Evolutionary conservation across 2,329 filamentous ascomycete genomes (phyloP).

Genomic region (Volutella citrinella): DNA sequence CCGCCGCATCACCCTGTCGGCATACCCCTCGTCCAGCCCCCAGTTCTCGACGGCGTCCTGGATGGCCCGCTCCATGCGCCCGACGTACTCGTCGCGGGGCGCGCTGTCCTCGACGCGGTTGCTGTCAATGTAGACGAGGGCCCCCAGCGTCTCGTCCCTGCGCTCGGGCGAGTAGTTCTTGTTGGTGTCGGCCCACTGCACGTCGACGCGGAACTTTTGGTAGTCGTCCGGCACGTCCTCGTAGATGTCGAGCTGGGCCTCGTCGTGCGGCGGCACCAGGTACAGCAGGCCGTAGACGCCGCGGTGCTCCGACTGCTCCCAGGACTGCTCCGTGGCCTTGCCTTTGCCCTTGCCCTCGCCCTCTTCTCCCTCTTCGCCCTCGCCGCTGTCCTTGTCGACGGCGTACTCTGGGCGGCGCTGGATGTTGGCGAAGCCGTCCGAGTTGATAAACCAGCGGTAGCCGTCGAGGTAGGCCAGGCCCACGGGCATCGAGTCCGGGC

Average conservation of each 20-base stretch:
- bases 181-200: constrained; percentile 17
- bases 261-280: constrained; percentile 46
- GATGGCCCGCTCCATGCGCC: constrained; percentile 62
- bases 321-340: constrained; percentile 1
- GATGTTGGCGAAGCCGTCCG: constrained; percentile 68
- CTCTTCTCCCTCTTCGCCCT: constrained; percentile 2
- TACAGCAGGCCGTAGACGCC: constrained; percentile 60
- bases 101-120: constrained; percentile 33
- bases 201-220: constrained; percentile 44
- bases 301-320: no score
- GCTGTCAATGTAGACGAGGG: constrained; percentile 61
- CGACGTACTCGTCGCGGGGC: constrained; percentile 57
- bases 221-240: constrained; percentile 66
- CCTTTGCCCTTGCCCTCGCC: constrained; percentile 9
- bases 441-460: constrained; percentile 66
- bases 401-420: constrained; percentile 30
- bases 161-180: constrained; percentile 17
- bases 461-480: constrained; percentile 55
- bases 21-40: constrained; percentile 55
- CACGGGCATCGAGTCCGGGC: constrained; percentile 53
- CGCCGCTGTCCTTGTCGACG: constrained; percentile 6
- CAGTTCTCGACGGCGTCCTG: constrained; percentile 51
- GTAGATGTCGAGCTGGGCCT: constrained; percentile 48
- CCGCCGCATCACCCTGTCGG: constrained; percentile 49
- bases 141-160: constrained; percentile 26